These are phyloP conservation scores for Bipolaris sorokiniana DNA, from an alignment of 2,329 filamentous ascomycete genomes.

Conservation along the genomic window DNA sequence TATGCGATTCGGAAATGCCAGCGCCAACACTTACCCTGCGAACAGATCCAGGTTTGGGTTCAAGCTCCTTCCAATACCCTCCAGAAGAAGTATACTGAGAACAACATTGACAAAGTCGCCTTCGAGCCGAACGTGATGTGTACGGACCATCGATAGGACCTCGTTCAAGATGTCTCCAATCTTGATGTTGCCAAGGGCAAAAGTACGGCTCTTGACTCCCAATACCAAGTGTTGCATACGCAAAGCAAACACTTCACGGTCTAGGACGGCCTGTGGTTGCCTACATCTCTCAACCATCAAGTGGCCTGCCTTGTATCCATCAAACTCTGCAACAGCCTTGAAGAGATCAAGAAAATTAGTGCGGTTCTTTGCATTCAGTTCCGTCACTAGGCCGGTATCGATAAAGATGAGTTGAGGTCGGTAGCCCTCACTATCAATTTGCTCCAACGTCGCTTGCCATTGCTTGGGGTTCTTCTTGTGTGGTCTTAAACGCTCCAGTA, in stretches of 20 bases:
- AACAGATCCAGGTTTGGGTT: conserved; percentile 89
- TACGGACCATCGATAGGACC: conserved; percentile 87
- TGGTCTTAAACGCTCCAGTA: conserved; percentile 79
- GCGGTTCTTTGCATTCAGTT: conserved; percentile 85
- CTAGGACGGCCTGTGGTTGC: conserved; percentile 87
- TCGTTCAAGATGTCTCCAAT: conserved; percentile 94
- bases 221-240: conserved; percentile 97
- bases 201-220: conserved; percentile 85
- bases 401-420: conserved; percentile 96
- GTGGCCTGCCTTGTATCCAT: conserved; percentile 92
- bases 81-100: conserved; percentile 88
- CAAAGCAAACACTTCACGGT: conserved; percentile 87
- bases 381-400: conserved; percentile 92
- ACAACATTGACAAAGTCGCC: conserved; percentile 99
- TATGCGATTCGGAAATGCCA: not conserved
- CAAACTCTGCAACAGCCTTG: conserved; percentile 93
- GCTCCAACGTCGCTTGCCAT: conserved; percentile 76
- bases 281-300: conserved; percentile 96
- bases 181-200: conserved; percentile 91
- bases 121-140: conserved; percentile 91
- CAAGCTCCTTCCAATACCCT: conserved; percentile 88
- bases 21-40: conserved; percentile 61
- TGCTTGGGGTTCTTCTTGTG: conserved; percentile 68
- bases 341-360: conserved; percentile 94
- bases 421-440: conserved; percentile 86